phyloP scores from a whole-genome alignment of 768 basidiomycete species.

The Termitomyces sp. region DNA sequence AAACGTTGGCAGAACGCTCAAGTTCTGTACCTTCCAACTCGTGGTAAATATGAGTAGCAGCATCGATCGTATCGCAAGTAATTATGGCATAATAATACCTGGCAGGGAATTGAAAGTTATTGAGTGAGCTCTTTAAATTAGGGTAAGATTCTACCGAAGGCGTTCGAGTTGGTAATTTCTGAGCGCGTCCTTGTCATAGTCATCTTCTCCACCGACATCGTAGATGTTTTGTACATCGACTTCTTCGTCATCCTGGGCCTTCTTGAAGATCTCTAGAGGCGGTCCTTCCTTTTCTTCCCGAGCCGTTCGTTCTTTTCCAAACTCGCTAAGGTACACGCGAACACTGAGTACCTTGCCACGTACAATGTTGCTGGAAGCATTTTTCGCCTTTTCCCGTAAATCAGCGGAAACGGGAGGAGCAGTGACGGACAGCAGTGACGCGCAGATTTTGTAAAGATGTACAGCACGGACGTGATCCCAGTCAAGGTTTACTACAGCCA shows the following conservation, averaged over 20 bases:
- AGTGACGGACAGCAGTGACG: slow-evolving; percentile 73
- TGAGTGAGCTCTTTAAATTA: background rate
- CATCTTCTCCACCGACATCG: slow-evolving; percentile 65
- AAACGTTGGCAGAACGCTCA: slow-evolving; percentile 93
- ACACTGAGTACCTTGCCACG: slow-evolving; percentile 75
- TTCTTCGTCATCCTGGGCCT: slow-evolving; percentile 43
- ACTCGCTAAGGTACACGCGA: slow-evolving; percentile 88
- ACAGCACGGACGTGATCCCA: slow-evolving; percentile 94
- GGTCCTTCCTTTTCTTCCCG: slow-evolving; percentile 91
- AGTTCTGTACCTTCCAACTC: slow-evolving; percentile 95
- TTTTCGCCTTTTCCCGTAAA: slow-evolving; percentile 18
- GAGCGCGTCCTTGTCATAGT: slow-evolving; percentile 86
- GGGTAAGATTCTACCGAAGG: slow-evolving; percentile 57
- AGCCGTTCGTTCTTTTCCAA: slow-evolving; percentile 84
- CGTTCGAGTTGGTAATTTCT: slow-evolving; percentile 92
- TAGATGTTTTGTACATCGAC: slow-evolving; percentile 63
- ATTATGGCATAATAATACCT: slow-evolving; percentile 97
- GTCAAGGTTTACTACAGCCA: slow-evolving; percentile 94
- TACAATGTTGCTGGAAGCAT: slow-evolving; percentile 30
- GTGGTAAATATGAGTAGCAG: slow-evolving; percentile 75
- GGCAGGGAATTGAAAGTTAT: slow-evolving; percentile 8
- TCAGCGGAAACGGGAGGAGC: slow-evolving; percentile 37
- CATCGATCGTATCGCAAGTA: slow-evolving; percentile 75
- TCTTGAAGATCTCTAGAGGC: slow-evolving; percentile 78
- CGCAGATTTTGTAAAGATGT: slow-evolving; percentile 90